Percentiles rank a stretch among this genome's conserved stretches.
Evolutionary conservation across 106 monocot species (phyloP).

Genomic region (Dioscorea zingiberensis): DNA sequence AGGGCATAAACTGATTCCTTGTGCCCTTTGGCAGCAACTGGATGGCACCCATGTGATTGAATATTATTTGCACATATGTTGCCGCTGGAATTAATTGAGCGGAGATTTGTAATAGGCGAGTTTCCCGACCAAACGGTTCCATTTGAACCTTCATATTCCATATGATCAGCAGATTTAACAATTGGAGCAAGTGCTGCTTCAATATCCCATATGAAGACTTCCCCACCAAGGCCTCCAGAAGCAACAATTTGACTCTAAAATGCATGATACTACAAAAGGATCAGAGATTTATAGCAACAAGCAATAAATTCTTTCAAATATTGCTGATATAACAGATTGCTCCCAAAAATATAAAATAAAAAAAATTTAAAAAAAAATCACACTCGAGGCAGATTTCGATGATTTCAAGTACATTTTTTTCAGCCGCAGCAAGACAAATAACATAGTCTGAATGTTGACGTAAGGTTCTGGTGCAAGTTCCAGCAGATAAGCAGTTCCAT

Average conservation of each 20-base stretch:
- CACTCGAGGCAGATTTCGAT: too few species aligned
- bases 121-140: slow-evolving; percentile 44
- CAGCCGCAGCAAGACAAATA: slow-evolving; percentile 76
- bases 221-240: slow-evolving; percentile 94
- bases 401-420: slow-evolving; percentile 63
- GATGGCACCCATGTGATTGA: slow-evolving; percentile 66
- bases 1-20: slow-evolving; percentile 99
- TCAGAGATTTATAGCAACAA: slow-evolving; percentile 12
- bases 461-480: slow-evolving; percentile 75
- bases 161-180: slow-evolving; percentile 55
- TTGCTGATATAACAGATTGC: too few species aligned
- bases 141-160: slow-evolving; percentile 67
- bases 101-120: slow-evolving; percentile 48
- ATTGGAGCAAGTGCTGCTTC: slow-evolving; percentile 77
- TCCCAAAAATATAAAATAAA: background rate
- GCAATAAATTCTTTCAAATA: too few species aligned
- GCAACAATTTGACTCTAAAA: slow-evolving; percentile 94
- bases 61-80: slow-evolving; percentile 38
- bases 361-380: background rate
- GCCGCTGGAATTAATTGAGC: slow-evolving; percentile 49
- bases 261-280: slow-evolving; percentile 29
- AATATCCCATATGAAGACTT: slow-evolving; percentile 98
- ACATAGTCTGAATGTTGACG: slow-evolving; percentile 99
- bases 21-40: slow-evolving; percentile 83
- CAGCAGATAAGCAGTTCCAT: slow-evolving; percentile 83